Conservation (phyloP, 2,329 filamentous ascomycete species). For the Truncatella angustata region DNA sequence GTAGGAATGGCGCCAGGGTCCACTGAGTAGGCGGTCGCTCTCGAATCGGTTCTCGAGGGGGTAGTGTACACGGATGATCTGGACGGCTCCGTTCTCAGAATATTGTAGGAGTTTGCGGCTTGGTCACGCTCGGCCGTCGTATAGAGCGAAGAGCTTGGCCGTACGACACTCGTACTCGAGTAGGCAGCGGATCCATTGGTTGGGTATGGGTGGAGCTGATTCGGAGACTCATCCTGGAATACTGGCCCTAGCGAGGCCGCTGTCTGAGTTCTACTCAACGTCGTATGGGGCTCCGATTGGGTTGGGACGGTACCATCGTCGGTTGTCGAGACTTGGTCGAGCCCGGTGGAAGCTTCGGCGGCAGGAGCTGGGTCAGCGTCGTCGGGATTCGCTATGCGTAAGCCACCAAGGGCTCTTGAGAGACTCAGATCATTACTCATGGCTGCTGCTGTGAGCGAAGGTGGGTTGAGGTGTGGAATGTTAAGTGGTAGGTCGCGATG, state of each 20-base stretch:
- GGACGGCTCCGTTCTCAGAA: slow-evolving; percentile 58
- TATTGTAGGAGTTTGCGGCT: slow-evolving; percentile 31
- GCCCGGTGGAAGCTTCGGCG: slow-evolving; percentile 28
- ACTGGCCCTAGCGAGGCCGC: slow-evolving; percentile 20
- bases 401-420: slow-evolving; percentile 85
- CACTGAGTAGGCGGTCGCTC: slow-evolving; percentile 59
- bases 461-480: slow-evolving; percentile 7
- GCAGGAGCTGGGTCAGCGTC: slow-evolving; percentile 50
- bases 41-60: slow-evolving; percentile 60
- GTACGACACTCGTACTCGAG: slow-evolving; percentile 20
- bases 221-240: slow-evolving; percentile 22
- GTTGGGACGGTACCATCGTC: slow-evolving; percentile 9
- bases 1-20: slow-evolving; percentile 49
- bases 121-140: slow-evolving; percentile 30
- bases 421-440: slow-evolving; percentile 95
- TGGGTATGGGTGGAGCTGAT: slow-evolving; percentile 18
- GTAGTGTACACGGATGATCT: slow-evolving; percentile 55
- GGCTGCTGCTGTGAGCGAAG: slow-evolving; percentile 17
- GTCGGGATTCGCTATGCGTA: slow-evolving; percentile 96
- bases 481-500: slow-evolving; percentile 7
- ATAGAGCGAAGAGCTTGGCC: slow-evolving; percentile 32
- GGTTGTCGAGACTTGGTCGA: slow-evolving; percentile 21
- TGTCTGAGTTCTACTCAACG: slow-evolving; percentile 18
- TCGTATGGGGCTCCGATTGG: slow-evolving; percentile 17
- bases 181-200: slow-evolving; percentile 24